Evolutionary conservation across 1,139 yeast genomes (phyloP), one percentile per base, ranked within the genome.

Genomic region (Tardiomyces blankii): DNA sequence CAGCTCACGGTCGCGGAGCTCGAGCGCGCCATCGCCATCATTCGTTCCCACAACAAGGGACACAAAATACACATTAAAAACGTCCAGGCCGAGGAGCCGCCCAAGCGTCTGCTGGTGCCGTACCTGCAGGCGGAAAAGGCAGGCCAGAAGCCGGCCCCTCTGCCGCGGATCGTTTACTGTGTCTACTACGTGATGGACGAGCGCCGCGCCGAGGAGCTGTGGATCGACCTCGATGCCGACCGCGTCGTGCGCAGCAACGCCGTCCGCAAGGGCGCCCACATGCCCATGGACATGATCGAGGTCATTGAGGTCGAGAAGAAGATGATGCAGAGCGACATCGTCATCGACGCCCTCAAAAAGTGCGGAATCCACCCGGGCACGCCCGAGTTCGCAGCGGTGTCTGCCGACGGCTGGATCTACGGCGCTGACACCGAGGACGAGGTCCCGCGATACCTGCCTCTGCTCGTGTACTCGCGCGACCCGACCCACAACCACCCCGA

Each of bases 341-440:
- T 83, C 49, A 72, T 81, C 64, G 73, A 76, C 63, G 71, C 82
- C 58, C 60, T 74, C 48, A 51, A 54, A 43, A 56, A 82, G 77
- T 65, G 75, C 75, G 72, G 75, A 70, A 58, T 74, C 75, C 58
- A 87, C 80, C 58, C 62, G 43, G 57, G 54, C 30, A 52, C 53
- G 44, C 68, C 74, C 61, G 74, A 77, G 54, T 72, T 81, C 47
- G 54, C 61, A 45, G 53, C 54, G 18, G 78, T 85, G 60, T 77
- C 89, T 82, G 56, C 83, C 82, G 95, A 86, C 61, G 89, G 93
- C 45, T 86, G 95, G 95, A 85, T 85, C 73, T 85, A 85, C 62
- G 95, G 94, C 55, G 89, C 82, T 61, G 72, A 82, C 65, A 73
- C 86, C 67, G 82, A 88, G 80, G 93, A 88, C 42, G 76, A 82